Base-by-base conservation (phyloP, 805 yeast species). In the Candida caryicola region DNA sequence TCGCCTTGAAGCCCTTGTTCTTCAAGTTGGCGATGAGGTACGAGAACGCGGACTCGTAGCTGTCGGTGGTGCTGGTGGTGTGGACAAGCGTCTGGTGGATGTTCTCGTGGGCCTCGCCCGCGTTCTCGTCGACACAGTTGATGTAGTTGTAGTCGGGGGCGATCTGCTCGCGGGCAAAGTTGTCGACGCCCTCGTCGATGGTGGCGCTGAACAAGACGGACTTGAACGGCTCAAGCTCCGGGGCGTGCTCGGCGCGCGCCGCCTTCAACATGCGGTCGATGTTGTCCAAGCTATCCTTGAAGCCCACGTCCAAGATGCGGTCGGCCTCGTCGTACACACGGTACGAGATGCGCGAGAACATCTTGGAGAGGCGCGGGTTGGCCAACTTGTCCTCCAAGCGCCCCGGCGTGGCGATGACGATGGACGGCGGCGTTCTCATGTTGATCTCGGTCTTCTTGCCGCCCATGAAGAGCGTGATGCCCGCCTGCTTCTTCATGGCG, bases 321-420 rank as follows among this genome's bases (percentile, higher is more conserved):
- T 90, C 97, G 27, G 96, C 96, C 66, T 90, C 98, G 60, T 90
- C 97, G 46, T 87, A 77, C 28, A 89, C 82, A 44, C 85, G 71
- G 51, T 81, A 77, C 42, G 73, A 74, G 39, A 90, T 68, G 37
- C 68, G 60, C 28, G 60, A 57, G 58, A 88, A 81, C 28, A 72
- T 62, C 16, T 62, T 60, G 14, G 77, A 71, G 42, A 51, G 41
- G 19, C 60, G 64, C 17, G 70, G 73, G 40, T 73, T 73, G 27
- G 62, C 54, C 32, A 87, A 58, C 44, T 81, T 66, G 50, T 82
- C 95, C 38, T 72, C 57, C 40, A 89, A 71, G 62, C 96, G 77
- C 48, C 96, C 96, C 1, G 97, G 97, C 4, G 96, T 89, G 17
- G 87, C 93, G 40, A 88, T 85, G 31, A 86, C 75, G 49, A 89